Percentiles rank a stretch among this genome's conserved stretches.
These are phyloP conservation scores for Elsinoe necatrix DNA, from an alignment of 2,329 filamentous ascomycete genomes.

Conservation along the genomic window DNA sequence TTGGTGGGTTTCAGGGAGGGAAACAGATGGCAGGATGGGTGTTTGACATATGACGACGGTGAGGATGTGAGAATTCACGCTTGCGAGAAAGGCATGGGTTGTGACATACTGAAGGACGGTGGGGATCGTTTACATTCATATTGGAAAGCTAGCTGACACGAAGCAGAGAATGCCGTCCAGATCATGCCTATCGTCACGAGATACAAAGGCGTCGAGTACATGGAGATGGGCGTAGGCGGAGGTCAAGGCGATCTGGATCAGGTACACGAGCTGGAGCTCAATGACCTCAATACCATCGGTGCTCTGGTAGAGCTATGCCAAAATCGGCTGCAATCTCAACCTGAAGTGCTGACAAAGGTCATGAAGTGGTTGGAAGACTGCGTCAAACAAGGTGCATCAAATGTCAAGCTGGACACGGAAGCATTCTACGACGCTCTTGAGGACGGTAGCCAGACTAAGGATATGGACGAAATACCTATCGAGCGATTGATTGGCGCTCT, in stretches of 20 bases:
- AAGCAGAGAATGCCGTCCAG: constrained; percentile 52
- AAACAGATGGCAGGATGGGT: constrained; percentile 61
- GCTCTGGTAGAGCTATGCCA: constrained; percentile 48
- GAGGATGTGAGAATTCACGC: constrained; percentile 63
- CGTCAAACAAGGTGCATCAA: constrained; percentile 21
- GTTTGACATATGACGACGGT: constrained; percentile 53
- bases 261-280: constrained; percentile 55
- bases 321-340: constrained; percentile 29
- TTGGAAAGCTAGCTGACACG: constrained; percentile 9
- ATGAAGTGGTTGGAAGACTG: constrained; percentile 26
- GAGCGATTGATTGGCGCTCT: constrained; percentile 27
- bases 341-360: constrained; percentile 30
- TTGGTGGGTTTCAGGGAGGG: constrained; percentile 68
- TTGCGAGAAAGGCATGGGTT: constrained; percentile 66
- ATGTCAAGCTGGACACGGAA: constrained; percentile 21
- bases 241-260: constrained; percentile 67
- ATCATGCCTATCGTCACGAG: constrained; percentile 72
- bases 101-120: constrained; percentile 40
- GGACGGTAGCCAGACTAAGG: constrained; percentile 15
- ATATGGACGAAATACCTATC: constrained; percentile 25
- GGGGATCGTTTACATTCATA: constrained; percentile 23
- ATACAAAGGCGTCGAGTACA: constrained; percentile 52
- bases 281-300: constrained; percentile 40
- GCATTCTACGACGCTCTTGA: constrained; percentile 14
- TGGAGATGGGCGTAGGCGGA: constrained; percentile 69